Evolutionary conservation across 495 filamentous ascomycete species (phyloP).

Genomic region (Podospora pseudoanserina): DNA sequence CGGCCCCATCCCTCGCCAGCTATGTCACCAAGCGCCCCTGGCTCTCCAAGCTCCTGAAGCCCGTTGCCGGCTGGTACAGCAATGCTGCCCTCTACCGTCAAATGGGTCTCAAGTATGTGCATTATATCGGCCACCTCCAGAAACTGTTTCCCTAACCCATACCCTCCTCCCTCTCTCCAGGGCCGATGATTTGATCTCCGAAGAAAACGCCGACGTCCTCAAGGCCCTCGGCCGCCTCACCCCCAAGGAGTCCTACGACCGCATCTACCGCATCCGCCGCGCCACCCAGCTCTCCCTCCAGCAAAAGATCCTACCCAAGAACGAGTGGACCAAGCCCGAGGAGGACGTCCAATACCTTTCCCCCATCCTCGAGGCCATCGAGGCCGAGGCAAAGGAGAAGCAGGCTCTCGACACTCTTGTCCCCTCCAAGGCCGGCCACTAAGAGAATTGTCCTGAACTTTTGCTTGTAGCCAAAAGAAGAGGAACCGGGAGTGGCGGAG

Average conservation of each 20-base stretch:
- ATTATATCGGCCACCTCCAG: not conserved
- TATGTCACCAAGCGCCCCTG: constrained; percentile 78
- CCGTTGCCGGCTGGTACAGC: constrained; percentile 77
- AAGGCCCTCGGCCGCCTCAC: constrained; percentile 85
- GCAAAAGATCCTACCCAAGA: constrained; percentile 79
- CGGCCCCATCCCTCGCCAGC: constrained; percentile 64
- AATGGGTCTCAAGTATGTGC: constrained; percentile 78
- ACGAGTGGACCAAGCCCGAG: constrained; percentile 65
- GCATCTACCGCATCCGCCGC: constrained; percentile 91
- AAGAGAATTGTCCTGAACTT: constrained; percentile 7
- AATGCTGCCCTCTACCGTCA: constrained; percentile 87
- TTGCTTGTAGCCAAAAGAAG: not conserved
- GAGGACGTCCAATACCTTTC: constrained; percentile 38
- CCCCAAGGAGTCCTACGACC: constrained; percentile 88
- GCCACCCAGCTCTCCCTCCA: constrained; percentile 75
- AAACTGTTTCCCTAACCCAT: not conserved
- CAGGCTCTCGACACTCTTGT: constrained; percentile 78
- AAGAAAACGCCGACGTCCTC: constrained; percentile 83
- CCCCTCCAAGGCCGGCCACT: constrained; percentile 52
- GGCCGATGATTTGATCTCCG: constrained; percentile 86
- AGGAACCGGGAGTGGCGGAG: not conserved
- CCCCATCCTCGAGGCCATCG: constrained; percentile 34
- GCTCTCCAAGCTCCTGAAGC: constrained; percentile 71
- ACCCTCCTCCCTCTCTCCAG: constrained; percentile 29
- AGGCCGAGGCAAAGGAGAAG: constrained; percentile 77